Evolutionary conservation across 352 stramenopile species (phyloP).

Genomic region (Phytopythium cucurbitacearum): DNA sequence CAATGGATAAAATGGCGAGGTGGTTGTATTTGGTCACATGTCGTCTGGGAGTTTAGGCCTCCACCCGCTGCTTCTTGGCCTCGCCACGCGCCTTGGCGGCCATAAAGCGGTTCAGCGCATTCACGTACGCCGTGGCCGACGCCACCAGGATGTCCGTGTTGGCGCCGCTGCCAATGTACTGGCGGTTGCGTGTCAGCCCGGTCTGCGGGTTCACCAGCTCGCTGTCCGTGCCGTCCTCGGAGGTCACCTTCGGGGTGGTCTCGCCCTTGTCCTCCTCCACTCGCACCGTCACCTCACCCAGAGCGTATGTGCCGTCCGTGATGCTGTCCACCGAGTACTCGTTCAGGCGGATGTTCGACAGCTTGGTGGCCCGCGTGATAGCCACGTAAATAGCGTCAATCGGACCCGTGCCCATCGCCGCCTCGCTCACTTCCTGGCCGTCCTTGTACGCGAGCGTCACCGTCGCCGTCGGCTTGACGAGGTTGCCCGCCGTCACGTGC

Average conservation of each 20-base stretch:
- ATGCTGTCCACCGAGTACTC: constrained; percentile 88
- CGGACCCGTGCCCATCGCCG: constrained; percentile 82
- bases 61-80: constrained; percentile 23
- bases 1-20: not conserved
- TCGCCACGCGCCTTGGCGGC: constrained; percentile 51
- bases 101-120: constrained; percentile 84
- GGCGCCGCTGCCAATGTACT: constrained; percentile 87
- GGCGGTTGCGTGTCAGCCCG: constrained; percentile 65
- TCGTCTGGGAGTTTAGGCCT: constrained; percentile 19
- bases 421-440: constrained; percentile 85
- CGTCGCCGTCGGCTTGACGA: constrained; percentile 88
- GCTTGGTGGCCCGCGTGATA: constrained; percentile 80
- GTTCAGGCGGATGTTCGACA: constrained; percentile 81
- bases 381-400: constrained; percentile 87
- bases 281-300: constrained; percentile 85
- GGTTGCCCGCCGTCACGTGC: constrained; percentile 87
- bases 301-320: constrained; percentile 80
- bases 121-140: constrained; percentile 85
- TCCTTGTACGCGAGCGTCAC: constrained; percentile 88
- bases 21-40: not conserved
- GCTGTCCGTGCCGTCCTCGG: constrained; percentile 41
- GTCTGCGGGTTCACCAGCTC: constrained; percentile 87
- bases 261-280: constrained; percentile 67
- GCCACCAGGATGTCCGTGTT: constrained; percentile 90
- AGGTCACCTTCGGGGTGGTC: constrained; percentile 29